Percentiles rank a stretch among this genome's conserved stretches.
Evolutionary conservation across 495 filamentous ascomycete genomes (phyloP).

Genomic region (Jackrogersella minutella): DNA sequence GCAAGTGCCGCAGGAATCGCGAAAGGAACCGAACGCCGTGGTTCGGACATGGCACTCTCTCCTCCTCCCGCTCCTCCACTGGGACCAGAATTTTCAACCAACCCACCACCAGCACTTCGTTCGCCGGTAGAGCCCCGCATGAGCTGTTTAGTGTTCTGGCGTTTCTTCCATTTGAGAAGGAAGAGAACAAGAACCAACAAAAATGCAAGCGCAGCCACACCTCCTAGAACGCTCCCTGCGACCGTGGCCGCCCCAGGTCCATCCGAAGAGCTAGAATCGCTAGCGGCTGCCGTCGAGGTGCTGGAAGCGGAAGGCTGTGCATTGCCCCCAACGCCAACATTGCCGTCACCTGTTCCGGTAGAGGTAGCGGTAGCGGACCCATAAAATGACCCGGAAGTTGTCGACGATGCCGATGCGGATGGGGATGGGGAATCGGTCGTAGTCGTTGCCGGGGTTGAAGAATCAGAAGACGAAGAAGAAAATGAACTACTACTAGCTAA

Average conservation of each 20-base stretch:
- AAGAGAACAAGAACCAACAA: conserved; percentile 63
- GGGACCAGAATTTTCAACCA: conserved; percentile 33
- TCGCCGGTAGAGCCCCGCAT: conserved; percentile 45
- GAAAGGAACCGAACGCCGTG: conserved; percentile 58
- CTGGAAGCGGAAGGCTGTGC: conserved; percentile 30
- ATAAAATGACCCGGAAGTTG: conserved; percentile 6
- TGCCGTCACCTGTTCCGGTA: conserved; percentile 15
- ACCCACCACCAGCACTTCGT: conserved; percentile 41
- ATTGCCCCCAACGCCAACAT: conserved; percentile 25
- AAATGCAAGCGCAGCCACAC: conserved; percentile 68
- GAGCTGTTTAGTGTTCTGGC: conserved; percentile 45
- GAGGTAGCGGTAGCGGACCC: conserved; percentile 1
- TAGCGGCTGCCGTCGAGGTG: conserved; percentile 20
- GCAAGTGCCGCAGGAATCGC: conserved; percentile 65
- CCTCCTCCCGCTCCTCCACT: conserved; percentile 44
- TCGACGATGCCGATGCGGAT: no score
- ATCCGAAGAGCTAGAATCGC: conserved; percentile 24
- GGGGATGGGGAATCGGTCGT: no score
- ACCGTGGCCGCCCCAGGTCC: conserved; percentile 48
- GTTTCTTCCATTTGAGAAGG: conserved; percentile 64
- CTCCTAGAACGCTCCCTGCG: conserved; percentile 72
- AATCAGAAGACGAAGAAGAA: conserved; percentile 30
- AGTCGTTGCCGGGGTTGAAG: conserved; percentile 1
- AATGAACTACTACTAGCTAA: conserved; percentile 28
- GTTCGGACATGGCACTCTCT: conserved; percentile 54